A percentile compares a stretch with the other conserved stretches of the same genome.
Evolutionary conservation across 1,284 basidiomycete species (phyloP).

Genomic region (Trametes versicolor): DNA sequence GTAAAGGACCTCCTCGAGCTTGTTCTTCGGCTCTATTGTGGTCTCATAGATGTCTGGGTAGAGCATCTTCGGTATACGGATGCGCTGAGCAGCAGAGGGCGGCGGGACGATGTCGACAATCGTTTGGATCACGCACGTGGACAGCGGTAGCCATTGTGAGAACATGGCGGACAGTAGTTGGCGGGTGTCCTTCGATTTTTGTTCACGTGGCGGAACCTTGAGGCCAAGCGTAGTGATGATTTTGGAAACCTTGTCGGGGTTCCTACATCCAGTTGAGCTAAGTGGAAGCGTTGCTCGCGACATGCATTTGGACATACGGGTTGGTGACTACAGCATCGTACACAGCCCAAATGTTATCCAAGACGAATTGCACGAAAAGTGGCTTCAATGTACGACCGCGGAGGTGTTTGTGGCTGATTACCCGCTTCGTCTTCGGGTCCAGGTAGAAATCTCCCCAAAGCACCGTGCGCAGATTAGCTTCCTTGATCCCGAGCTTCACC

Average conservation of each 20-base stretch:
- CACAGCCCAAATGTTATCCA: conserved; percentile 98
- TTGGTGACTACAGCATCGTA: conserved; percentile 90
- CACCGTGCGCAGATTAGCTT: conserved; percentile 86
- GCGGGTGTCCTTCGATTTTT: conserved; percentile 91
- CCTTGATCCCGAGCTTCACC: conserved; percentile 91
- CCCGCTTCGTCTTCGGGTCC: conserved; percentile 95
- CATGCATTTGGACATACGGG: conserved; percentile 69
- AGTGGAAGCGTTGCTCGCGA: conserved; percentile 9
- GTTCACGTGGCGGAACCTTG: conserved; percentile 89
- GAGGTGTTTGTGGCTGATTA: conserved; percentile 92
- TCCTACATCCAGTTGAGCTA: conserved; percentile 55
- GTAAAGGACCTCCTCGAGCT: conserved; percentile 87
- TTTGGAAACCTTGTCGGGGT: conserved; percentile 89
- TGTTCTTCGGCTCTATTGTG: conserved; percentile 71
- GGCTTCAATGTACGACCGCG: conserved; percentile 90
- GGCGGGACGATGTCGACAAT: conserved; percentile 94
- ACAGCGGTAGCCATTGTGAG: conserved; percentile 96
- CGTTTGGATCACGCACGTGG: conserved; percentile 92
- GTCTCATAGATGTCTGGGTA: conserved; percentile 80
- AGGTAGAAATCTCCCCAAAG: conserved; percentile 99
- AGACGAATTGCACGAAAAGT: conserved; percentile 97
- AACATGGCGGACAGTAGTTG: conserved; percentile 89
- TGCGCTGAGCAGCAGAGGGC: conserved; percentile 84
- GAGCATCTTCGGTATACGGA: conserved; percentile 92
- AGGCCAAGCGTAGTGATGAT: conserved; percentile 89